These are phyloP conservation scores for Phlyctochytrium planicorne DNA, from an alignment of 192 early-diverging fungal genomes.

Conservation along the genomic window DNA sequence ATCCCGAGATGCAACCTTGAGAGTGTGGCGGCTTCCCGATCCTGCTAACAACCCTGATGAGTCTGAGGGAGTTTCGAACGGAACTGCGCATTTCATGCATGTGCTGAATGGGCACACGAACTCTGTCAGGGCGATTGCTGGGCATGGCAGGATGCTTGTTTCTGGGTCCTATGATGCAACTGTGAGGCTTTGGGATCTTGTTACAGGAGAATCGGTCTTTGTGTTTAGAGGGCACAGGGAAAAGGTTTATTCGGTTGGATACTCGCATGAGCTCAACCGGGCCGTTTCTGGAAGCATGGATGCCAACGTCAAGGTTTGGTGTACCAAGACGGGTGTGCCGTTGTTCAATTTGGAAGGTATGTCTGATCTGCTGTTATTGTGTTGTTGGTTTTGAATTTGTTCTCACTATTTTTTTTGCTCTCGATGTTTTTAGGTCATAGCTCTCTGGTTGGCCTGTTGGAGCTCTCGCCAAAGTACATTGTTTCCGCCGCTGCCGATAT, in stretches of 20 bases:
- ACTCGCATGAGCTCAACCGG: slow-evolving; percentile 76
- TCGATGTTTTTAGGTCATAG: slow-evolving; percentile 67
- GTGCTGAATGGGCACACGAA: slow-evolving; percentile 82
- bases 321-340: slow-evolving; percentile 75
- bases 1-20: slow-evolving; percentile 87
- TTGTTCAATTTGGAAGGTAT: slow-evolving; percentile 71
- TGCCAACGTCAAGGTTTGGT: slow-evolving; percentile 90
- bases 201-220: slow-evolving; percentile 67
- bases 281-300: slow-evolving; percentile 96
- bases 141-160: slow-evolving; percentile 79
- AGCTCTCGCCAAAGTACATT: slow-evolving; percentile 77
- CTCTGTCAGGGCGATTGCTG: slow-evolving; percentile 93
- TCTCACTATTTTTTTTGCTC: slow-evolving; percentile 2
- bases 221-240: slow-evolving; percentile 82
- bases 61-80: slow-evolving; percentile 23
- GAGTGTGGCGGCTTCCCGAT: slow-evolving; percentile 91
- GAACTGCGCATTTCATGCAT: slow-evolving; percentile 82
- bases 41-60: slow-evolving; percentile 56
- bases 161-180: slow-evolving; percentile 91
- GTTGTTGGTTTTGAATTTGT: background rate
- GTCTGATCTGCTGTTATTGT: background rate
- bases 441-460: slow-evolving; percentile 91
- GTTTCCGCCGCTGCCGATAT: slow-evolving; percentile 96
- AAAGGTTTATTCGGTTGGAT: slow-evolving; percentile 94
- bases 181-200: slow-evolving; percentile 89